Percentiles rank a stretch among this genome's conserved stretches.
Evolutionary conservation across 495 filamentous ascomycete species (phyloP).

Genomic region (Penicillium tannophilum): DNA sequence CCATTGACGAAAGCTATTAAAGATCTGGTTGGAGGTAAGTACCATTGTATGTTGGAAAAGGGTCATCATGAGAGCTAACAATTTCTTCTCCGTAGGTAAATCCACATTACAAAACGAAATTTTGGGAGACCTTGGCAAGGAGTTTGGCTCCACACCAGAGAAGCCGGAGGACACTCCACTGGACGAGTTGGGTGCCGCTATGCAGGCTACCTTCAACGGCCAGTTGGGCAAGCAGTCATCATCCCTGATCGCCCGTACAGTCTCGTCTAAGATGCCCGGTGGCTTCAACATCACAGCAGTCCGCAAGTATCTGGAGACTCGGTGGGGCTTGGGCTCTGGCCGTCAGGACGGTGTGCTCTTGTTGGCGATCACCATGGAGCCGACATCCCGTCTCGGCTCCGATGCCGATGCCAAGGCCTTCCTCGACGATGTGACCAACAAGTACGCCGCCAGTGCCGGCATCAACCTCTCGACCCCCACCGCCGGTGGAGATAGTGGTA

Average conservation of each 20-base stretch:
- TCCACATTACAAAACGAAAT: conserved; percentile 98
- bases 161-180: conserved; percentile 97
- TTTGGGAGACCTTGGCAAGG: conserved; percentile 92
- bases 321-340: conserved; percentile 86
- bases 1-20: conserved; percentile 97
- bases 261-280: conserved; percentile 99
- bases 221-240: conserved; percentile 97
- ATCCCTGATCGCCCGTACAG: conserved; percentile 87
- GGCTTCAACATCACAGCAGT: conserved; percentile 97
- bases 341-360: conserved; percentile 91
- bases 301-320: conserved; percentile 89
- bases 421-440: conserved; percentile 81
- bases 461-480: conserved; percentile 79
- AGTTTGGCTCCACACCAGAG: conserved; percentile 97
- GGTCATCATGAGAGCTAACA: neutral
- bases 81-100: conserved; percentile 63
- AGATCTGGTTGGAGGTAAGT: conserved; percentile 94
- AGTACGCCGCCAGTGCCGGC: conserved; percentile 84
- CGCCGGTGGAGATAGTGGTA: conserved; percentile 73
- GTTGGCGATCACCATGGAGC: conserved; percentile 90
- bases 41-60: neutral
- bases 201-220: conserved; percentile 98
- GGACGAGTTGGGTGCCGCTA: conserved; percentile 90
- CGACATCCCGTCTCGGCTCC: conserved; percentile 79
- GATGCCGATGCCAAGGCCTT: conserved; percentile 91